Evolutionary conservation across 805 yeast genomes (phyloP), one percentile per base, ranked within the genome.

Genomic region (Yamadazyma nakazawae): DNA sequence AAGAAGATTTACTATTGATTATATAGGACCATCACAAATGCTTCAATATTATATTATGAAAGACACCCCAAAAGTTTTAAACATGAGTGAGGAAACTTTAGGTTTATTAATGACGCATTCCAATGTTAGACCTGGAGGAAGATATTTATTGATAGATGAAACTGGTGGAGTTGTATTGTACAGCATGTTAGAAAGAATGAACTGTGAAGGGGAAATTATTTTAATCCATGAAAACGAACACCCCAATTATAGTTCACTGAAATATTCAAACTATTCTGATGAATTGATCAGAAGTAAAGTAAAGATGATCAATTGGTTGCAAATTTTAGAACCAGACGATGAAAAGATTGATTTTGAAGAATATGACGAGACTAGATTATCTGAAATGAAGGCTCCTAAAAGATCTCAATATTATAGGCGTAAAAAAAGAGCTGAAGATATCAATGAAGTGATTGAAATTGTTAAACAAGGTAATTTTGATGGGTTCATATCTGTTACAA

Each of bases 161-260:
- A 85, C 96, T n/a, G 91, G 96, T 28, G 97, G 98, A 6, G 75
- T 92, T n/a, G 61, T 94, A 0, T 79, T 87, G 5, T 87, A 87
- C 50, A 88, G 96, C 3, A 73, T 94, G 76, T 61, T 94, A 66
- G 99, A 94, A 62, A 75, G 97, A 60, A 88, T 95, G 92, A 82
- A 81, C 50, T 96, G 96, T 12, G 69, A 80, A 43, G 84, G 84
- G 10, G 61, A 73, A 2, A 80, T 94, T 37, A 74, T 88, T 2
- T 75, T 88, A 17, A 72, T 84, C 1, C 97, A 94, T 66, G 99
- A 94, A 61, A 89, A 89, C 64, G 99, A 94, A 63, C 97, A 92
- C 60, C 83, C 96, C 2, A 91, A 91, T 60, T 68, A 84, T 24
- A 85, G 85, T 49, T 79, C 87, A 0, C 66, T 92, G 47, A 78